Evolutionary conservation across 177 flowering plant genomes (phyloP).

Genomic region (Vitis hybrid): DNA sequence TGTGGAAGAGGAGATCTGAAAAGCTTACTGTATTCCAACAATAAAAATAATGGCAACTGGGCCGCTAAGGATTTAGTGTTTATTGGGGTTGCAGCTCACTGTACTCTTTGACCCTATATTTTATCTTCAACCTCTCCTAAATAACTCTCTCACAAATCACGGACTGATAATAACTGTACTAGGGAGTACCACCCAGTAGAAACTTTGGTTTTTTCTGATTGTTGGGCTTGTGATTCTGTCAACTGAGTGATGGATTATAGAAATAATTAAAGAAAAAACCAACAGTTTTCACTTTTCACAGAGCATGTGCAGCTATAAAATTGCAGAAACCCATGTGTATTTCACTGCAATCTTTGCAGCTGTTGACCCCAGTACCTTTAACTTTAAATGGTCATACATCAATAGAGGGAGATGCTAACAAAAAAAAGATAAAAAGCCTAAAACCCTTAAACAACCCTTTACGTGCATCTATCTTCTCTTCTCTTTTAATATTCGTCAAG

Average conservation of each 20-base stretch:
- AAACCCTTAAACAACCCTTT: too few relatives aligned
- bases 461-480: not conserved
- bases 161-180: conserved; percentile 41
- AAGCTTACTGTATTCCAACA: too few relatives aligned
- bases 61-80: too few relatives aligned
- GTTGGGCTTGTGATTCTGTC: conserved; percentile 39
- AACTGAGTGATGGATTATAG: conserved; percentile 1
- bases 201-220: conserved; percentile 30
- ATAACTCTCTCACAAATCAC: conserved; percentile 12
- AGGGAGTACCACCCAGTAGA: conserved; percentile 32
- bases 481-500: not conserved
- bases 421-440: not conserved
- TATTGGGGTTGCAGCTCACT: too few relatives aligned
- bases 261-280: conserved; percentile 5
- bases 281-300: conserved; percentile 3
- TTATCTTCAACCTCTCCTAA: too few relatives aligned
- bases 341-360: conserved; percentile 17
- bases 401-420: too few relatives aligned
- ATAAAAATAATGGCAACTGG: too few relatives aligned
- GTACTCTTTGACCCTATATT: too few relatives aligned
- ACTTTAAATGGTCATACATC: not conserved
- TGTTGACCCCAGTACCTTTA: conserved; percentile 20
- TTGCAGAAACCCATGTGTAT: conserved; percentile 40
- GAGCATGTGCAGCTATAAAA: not conserved
- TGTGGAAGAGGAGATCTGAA: too few relatives aligned